Evolutionary conservation across 2,329 filamentous ascomycete genomes (phyloP).

Genomic region (Calonectria pteridis): DNA sequence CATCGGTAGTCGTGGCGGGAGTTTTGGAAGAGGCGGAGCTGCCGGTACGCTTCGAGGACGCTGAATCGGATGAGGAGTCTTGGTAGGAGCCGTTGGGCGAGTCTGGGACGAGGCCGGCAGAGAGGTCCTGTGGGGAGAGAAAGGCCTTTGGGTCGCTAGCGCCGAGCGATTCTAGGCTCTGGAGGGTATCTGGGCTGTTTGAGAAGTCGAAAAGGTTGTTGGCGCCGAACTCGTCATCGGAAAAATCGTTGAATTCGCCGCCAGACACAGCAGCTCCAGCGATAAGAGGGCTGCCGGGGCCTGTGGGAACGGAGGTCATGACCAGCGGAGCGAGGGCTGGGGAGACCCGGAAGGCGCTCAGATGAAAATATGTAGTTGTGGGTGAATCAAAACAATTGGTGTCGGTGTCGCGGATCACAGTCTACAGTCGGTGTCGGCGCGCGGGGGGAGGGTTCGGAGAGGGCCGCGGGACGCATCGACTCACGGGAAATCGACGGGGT

Average conservation of each 20-base stretch:
- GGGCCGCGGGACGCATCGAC: conserved; percentile 37
- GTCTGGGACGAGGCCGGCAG: conserved; percentile 55
- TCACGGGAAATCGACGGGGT: conserved; percentile 18
- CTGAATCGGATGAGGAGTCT: conserved; percentile 67
- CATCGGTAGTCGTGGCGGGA: conserved; percentile 55
- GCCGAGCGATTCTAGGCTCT: conserved; percentile 49
- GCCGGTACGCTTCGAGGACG: conserved; percentile 60
- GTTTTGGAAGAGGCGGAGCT: conserved; percentile 62
- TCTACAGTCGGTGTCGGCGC: conserved; percentile 35
- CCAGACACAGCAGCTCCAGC: conserved; percentile 53
- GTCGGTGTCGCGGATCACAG: conserved; percentile 40
- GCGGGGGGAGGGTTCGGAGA: conserved; percentile 32
- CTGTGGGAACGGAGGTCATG: conserved; percentile 52
- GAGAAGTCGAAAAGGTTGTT: conserved; percentile 52
- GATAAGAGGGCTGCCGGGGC: conserved; percentile 54
- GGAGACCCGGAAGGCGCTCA: conserved; percentile 32
- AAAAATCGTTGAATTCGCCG: conserved; percentile 54
- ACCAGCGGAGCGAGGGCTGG: conserved; percentile 44
- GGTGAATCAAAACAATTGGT: conserved; percentile 36
- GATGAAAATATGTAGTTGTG: conserved; percentile 18
- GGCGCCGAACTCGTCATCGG: conserved; percentile 52
- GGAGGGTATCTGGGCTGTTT: conserved; percentile 53
- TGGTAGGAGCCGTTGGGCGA: conserved; percentile 58
- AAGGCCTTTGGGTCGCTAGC: conserved; percentile 48
- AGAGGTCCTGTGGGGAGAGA: conserved; percentile 50